Evolutionary conservation across 2,329 filamentous ascomycete species (phyloP).

Genomic region (Basipetospora chlamydospora): DNA sequence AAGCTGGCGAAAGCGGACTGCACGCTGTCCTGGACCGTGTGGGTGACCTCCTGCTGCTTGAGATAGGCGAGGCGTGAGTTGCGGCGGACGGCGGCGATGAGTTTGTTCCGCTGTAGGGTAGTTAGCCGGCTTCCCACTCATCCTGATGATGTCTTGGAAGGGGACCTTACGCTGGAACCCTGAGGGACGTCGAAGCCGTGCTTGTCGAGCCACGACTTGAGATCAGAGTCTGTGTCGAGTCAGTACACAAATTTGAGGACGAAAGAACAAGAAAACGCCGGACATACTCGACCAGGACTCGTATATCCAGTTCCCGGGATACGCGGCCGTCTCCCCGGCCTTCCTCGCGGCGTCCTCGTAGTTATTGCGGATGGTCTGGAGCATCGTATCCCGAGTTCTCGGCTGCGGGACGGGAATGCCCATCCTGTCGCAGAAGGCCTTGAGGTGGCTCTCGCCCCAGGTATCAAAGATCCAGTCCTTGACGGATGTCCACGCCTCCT

Average conservation of each 20-base stretch:
- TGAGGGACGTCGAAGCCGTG: conserved; percentile 79
- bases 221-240: conserved; percentile 57
- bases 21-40: conserved; percentile 48
- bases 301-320: conserved; percentile 93
- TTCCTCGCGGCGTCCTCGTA: conserved; percentile 68
- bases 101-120: conserved; percentile 52
- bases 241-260: too few species aligned
- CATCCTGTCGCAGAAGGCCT: conserved; percentile 82
- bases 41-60: conserved; percentile 45
- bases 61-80: conserved; percentile 72
- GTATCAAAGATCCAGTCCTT: conserved; percentile 93
- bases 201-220: conserved; percentile 87
- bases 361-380: conserved; percentile 63
- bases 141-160: too few species aligned
- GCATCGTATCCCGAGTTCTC: conserved; percentile 66
- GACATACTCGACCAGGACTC: conserved; percentile 54
- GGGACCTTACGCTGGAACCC: conserved; percentile 44
- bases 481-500: conserved; percentile 54
- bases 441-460: conserved; percentile 87
- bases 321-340: conserved; percentile 60
- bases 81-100: conserved; percentile 79
- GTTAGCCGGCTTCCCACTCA: too few species aligned
- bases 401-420: conserved; percentile 79
- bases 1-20: conserved; percentile 59
- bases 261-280: not conserved